Conservation (phyloP, 805 yeast species). For the Starmerella vaccinii region DNA sequence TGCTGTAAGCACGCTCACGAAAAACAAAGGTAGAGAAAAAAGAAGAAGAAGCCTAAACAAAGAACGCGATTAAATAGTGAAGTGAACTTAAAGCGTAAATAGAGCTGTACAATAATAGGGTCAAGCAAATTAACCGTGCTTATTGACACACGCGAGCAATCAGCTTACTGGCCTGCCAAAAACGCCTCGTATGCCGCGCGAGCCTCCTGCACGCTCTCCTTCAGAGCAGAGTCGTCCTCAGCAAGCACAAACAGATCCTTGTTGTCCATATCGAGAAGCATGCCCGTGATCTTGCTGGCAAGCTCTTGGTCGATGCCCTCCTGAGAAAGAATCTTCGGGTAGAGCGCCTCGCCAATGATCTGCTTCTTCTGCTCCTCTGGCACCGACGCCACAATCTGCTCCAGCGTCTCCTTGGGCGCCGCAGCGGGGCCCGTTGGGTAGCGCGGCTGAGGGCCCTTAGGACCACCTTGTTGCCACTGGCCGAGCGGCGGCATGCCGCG, state of each 20-base stretch:
- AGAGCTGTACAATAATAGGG: slow-evolving; percentile 3
- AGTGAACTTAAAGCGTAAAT: neutral
- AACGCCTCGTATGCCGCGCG: slow-evolving; percentile 86
- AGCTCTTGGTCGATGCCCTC: slow-evolving; percentile 88
- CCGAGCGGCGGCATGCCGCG: slow-evolving; percentile 32
- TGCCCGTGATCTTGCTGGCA: slow-evolving; percentile 98
- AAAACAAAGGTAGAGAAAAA: too few relatives aligned
- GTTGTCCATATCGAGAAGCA: slow-evolving; percentile 92
- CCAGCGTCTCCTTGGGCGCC: slow-evolving; percentile 36
- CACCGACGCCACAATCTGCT: slow-evolving; percentile 51
- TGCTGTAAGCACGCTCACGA: too few relatives aligned
- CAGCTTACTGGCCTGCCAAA: slow-evolving; percentile 41
- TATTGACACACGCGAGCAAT: neutral
- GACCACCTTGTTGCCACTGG: slow-evolving; percentile 28
- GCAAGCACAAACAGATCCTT: slow-evolving; percentile 78
- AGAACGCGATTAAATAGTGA: slow-evolving; percentile 2
- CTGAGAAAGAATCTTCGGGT: slow-evolving; percentile 79
- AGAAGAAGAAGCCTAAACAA: too few relatives aligned
- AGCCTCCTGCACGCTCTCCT: slow-evolving; percentile 89
- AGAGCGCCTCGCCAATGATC: slow-evolving; percentile 93
- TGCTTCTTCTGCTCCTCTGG: slow-evolving; percentile 90
- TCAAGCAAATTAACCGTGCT: neutral
- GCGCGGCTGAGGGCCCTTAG: slow-evolving; percentile 24
- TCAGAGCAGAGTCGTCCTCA: slow-evolving; percentile 82
- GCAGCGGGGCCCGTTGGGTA: slow-evolving; percentile 24